phyloP scores from a whole-genome alignment of 2,329 filamentous ascomycete genomes.

The Trematosphaeria pertusa region DNA sequence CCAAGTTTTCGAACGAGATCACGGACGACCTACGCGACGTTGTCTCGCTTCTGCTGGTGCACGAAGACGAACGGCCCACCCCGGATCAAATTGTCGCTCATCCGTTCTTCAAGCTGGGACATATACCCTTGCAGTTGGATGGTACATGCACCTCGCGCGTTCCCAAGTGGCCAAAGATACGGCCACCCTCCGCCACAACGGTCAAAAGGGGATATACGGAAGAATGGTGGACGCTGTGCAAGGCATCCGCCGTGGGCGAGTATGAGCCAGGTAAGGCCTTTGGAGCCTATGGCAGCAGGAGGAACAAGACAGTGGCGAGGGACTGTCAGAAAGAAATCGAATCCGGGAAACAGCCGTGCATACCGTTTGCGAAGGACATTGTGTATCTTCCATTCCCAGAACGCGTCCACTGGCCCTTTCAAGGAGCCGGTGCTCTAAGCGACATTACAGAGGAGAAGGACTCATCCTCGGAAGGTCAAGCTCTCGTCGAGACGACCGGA shows the following conservation, averaged over 20 bases:
- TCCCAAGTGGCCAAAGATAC: constrained; percentile 56
- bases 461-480: constrained; percentile 46
- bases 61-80: constrained; percentile 75
- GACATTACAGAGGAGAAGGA: constrained; percentile 52
- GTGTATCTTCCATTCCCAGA: constrained; percentile 57
- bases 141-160: constrained; percentile 52
- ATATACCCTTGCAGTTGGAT: constrained; percentile 67
- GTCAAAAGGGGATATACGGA: constrained; percentile 57
- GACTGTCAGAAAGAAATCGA: constrained; percentile 59
- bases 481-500: constrained; percentile 54
- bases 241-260: constrained; percentile 58
- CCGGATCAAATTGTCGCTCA: constrained; percentile 82
- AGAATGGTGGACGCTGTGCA: constrained; percentile 59
- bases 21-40: constrained; percentile 79
- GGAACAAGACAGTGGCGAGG: constrained; percentile 57
- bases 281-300: constrained; percentile 54
- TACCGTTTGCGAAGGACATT: constrained; percentile 56
- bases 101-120: constrained; percentile 78
- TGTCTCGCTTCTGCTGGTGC: constrained; percentile 76
- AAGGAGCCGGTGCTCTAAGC: constrained; percentile 39
- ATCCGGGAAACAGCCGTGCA: constrained; percentile 55
- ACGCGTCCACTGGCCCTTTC: constrained; percentile 46
- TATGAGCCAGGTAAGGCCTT: constrained; percentile 55
- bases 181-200: constrained; percentile 52
- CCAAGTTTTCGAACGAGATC: constrained; percentile 72